Base-by-base conservation (phyloP, 2,329 filamentous ascomycete species). In the Penicillium oxalicum region DNA sequence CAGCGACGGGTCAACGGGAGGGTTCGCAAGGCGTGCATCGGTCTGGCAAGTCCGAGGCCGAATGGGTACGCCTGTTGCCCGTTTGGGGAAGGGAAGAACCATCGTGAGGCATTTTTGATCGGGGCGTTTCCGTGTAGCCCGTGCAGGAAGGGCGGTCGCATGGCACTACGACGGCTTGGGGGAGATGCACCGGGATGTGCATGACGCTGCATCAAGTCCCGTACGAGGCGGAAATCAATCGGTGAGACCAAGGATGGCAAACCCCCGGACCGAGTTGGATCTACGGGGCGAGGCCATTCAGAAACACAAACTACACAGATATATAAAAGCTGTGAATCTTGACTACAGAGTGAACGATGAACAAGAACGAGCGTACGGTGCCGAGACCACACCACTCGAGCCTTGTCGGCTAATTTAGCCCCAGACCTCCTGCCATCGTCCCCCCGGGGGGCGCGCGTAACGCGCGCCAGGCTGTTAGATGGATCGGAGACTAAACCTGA, bases 31-130 rank as follows among this genome's bases (percentile, higher is more conserved):
- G 2, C 18, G 18, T 47, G 24, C 27, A 33, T 45, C 47, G 45
- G 47, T 47, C 39, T 43, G 29, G 7, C 26, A 13, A 35, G 40
- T 40, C 50, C 59, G 57, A 58, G 43, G 35, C 12, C 27, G 28
- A 9, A 26, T 62, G 56, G 59, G 55, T 59, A 59, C 61, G 59
- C 29, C 7, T 4, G 54, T 52, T 49, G 53, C 43, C 43, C 43
- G 9, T 45, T 45, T 45, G 57, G 43, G 43, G 18, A 18, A 18
- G 18, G 18, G 18, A 18, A 18, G 18, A 38, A 28, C 29, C 43
- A 64, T 65, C 62, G 60, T 65, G 63, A 65, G 63, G 63, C 62
- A 65, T 65, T 65, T 65, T 63, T 54, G 33, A 12, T 7, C 12
- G 32, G 42, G 32, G 42, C 33, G 42, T 28, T 29, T 4, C n/a